A percentile compares a stretch with the other conserved stretches of the same genome.
Evolutionary conservation across 371 early-diverging fungal genomes (phyloP).

Genomic region (Choanephora cucurbitarum): DNA sequence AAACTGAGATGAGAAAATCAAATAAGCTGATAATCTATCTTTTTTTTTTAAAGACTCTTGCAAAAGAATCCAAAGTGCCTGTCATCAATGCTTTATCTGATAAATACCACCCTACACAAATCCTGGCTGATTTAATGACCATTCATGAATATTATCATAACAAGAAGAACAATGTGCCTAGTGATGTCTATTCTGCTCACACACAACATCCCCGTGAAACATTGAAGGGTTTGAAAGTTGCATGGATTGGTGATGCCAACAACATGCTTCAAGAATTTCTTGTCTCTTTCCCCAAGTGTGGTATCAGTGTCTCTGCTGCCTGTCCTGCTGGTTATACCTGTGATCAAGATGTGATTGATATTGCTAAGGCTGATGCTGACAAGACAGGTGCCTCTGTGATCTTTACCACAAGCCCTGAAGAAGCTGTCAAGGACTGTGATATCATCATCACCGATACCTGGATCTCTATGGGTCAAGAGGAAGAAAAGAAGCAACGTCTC

Average conservation of each 20-base stretch:
- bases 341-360: constrained; percentile 67
- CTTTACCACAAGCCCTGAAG: constrained; percentile 69
- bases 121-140: constrained; percentile 93
- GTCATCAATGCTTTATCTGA: constrained; percentile 94
- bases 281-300: constrained; percentile 86
- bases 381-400: constrained; percentile 55
- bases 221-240: constrained; percentile 72
- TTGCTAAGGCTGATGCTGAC: constrained; percentile 55
- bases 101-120: constrained; percentile 94
- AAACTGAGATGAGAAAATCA: too few relatives aligned
- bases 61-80: constrained; percentile 86
- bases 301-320: constrained; percentile 80
- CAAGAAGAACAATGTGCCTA: constrained; percentile 29
- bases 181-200: constrained; percentile 46
- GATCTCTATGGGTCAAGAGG: constrained; percentile 97
- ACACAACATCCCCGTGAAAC: constrained; percentile 54
- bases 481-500: constrained; percentile 81
- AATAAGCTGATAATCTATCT: too few relatives aligned
- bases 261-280: constrained; percentile 92
- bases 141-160: constrained; percentile 75
- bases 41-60: too few relatives aligned
- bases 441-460: constrained; percentile 96
- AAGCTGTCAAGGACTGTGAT: constrained; percentile 82
- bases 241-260: constrained; percentile 98
- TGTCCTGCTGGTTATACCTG: constrained; percentile 83